Evolutionary conservation across 2,329 filamentous ascomycete genomes (phyloP).

Genomic region (Botrytis fragariae): DNA sequence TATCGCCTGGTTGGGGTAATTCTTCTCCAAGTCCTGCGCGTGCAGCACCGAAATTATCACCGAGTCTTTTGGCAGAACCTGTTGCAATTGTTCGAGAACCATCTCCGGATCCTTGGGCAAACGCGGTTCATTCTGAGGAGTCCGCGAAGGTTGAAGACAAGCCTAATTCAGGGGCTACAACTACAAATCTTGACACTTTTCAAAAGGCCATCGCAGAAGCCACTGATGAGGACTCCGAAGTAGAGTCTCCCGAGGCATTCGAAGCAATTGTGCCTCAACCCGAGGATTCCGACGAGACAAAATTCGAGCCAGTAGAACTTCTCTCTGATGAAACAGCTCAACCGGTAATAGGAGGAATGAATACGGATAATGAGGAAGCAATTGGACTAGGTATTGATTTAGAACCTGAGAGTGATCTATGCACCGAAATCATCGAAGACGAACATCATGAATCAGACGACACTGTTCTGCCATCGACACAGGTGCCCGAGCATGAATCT

Average conservation of each 20-base stretch:
- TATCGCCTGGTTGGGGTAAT: constrained; percentile 24
- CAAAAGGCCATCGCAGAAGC: background rate
- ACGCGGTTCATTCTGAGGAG: background rate
- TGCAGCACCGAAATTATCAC: constrained; percentile 20
- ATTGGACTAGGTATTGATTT: background rate
- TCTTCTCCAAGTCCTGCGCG: constrained; percentile 3
- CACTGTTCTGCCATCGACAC: constrained; percentile 16
- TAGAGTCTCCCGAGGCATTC: background rate
- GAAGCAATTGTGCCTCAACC: background rate
- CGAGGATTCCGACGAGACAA: background rate
- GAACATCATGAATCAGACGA: constrained; percentile 7
- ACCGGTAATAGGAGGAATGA: too few species aligned
- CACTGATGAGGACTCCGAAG: background rate
- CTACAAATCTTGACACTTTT: background rate
- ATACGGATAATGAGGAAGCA: background rate
- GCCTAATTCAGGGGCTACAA: background rate
- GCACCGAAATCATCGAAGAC: background rate
- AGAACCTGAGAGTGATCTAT: background rate
- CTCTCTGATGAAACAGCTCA: background rate
- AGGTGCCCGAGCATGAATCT: constrained; percentile 25
- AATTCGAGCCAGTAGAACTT: background rate
- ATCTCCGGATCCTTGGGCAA: constrained; percentile 37
- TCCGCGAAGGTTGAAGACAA: background rate
- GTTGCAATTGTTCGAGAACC: constrained; percentile 26
- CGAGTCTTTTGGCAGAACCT: constrained; percentile 24